Base-by-base conservation (phyloP, 768 basidiomycete genomes). In the Phylloporus sp. region DNA sequence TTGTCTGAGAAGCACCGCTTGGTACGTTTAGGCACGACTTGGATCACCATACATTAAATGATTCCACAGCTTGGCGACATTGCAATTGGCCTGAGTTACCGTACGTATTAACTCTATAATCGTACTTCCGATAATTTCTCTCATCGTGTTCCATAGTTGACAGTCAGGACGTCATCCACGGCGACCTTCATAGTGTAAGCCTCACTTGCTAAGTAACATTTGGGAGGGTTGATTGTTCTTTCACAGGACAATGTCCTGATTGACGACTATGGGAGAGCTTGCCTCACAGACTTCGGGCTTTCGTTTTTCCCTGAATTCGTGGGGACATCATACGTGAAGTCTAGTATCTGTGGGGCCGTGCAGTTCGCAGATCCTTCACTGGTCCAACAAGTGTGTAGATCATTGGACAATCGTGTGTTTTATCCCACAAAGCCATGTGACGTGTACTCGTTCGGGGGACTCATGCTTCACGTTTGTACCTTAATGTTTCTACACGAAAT, bases 221-320 rank as follows among this genome's bases (percentile, higher is more conserved):
- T 22, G 2, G 22, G 6, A 38, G 40, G 2, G 13, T 29, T 50
- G 31, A 49, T 10, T 20, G 15, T 35, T 38, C 36, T 13, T 39
- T 15, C 10, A 20, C 26, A 66, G 67, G 65, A 46, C 15, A 80
- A 80, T 52, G 72, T 80, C 44, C 65, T 80, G 23, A 68, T 80
- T 12, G 70, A 71, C 8, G 67, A 64, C 6, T 29, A 65, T 4
- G 68, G 68, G 16, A 62, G 68, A 12, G 78, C 78, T 12, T 74
- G 74, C 43, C 64, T 80, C 6, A 71, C 76, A 2, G 79, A 80
- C 57, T 80, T 80, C 53, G 78, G 79, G 6, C 66, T 78, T 16
- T 66, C 64, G 2, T 23, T 66, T 16, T 43, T 53, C 48, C 47
- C 16, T 4, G 69, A 70, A 23, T 65, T 69, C 23, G 22, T 54